phyloP scores from a whole-genome alignment of 129 eudicot genomes.

The Centaurea solstitialis region DNA sequence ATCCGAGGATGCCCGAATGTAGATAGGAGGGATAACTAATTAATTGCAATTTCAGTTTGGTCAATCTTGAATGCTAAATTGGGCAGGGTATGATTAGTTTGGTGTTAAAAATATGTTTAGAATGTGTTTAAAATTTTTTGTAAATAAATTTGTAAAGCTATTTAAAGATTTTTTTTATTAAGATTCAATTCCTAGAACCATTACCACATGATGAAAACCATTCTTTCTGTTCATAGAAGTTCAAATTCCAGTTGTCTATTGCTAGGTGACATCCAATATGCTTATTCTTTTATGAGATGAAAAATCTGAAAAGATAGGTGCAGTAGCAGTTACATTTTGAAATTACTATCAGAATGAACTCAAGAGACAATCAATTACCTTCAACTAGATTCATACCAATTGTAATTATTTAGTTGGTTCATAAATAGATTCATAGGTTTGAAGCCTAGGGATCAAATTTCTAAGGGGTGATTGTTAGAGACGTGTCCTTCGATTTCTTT shows the following conservation, averaged over 20 bases:
- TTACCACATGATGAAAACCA: neutral
- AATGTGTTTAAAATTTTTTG: too few relatives aligned
- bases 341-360: neutral
- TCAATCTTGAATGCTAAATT: neutral
- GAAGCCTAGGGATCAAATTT: conserved; percentile 34
- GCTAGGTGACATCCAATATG: neutral
- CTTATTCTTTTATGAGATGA: neutral
- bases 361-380: neutral
- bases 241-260: neutral
- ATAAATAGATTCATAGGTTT: too few relatives aligned
- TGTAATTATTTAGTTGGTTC: neutral
- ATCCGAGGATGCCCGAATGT: too few relatives aligned
- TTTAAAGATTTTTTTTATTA: neutral
- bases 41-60: neutral
- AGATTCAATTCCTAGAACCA: neutral
- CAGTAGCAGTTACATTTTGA: neutral
- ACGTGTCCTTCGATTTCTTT: conserved; percentile 16
- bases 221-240: neutral
- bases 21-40: too few relatives aligned
- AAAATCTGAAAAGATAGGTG: neutral
- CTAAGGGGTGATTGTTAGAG: conserved; percentile 27
- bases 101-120: neutral
- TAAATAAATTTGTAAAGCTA: neutral
- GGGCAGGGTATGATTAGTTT: neutral
- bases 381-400: neutral